Conservation (phyloP, 1,284 basidiomycete genomes). For the Pseudozyma thailandica region DNA sequence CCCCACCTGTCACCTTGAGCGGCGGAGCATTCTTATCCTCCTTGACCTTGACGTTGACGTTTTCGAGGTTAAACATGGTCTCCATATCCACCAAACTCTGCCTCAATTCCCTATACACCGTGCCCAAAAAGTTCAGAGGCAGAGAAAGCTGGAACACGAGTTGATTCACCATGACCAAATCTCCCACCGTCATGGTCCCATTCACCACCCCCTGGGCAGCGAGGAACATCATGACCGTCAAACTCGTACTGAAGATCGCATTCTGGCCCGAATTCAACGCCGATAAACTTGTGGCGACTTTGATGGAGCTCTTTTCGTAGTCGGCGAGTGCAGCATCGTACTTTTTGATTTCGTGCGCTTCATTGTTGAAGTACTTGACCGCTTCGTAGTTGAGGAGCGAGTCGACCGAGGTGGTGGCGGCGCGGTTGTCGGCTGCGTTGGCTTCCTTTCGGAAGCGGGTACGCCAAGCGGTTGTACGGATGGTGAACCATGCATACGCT, state of each 20-base stretch:
- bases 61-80: slow-evolving; percentile 88
- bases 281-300: slow-evolving; percentile 93
- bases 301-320: slow-evolving; percentile 91
- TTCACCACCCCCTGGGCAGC: slow-evolving; percentile 93
- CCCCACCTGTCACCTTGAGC: slow-evolving; percentile 78
- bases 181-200: slow-evolving; percentile 96
- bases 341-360: slow-evolving; percentile 86
- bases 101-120: slow-evolving; percentile 93
- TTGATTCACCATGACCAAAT: slow-evolving; percentile 98
- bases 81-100: slow-evolving; percentile 98
- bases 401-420: slow-evolving; percentile 91
- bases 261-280: slow-evolving; percentile 96
- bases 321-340: slow-evolving; percentile 88
- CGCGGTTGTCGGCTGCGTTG: slow-evolving; percentile 95
- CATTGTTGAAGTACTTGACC: slow-evolving; percentile 99
- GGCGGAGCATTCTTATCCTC: slow-evolving; percentile 78
- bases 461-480: slow-evolving; percentile 95
- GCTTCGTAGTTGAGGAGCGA: slow-evolving; percentile 98
- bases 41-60: slow-evolving; percentile 81
- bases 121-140: slow-evolving; percentile 95
- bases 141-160: slow-evolving; percentile 97
- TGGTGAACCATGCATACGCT: slow-evolving; percentile 96
- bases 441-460: slow-evolving; percentile 93
- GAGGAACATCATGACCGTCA: slow-evolving; percentile 95
- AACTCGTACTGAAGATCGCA: slow-evolving; percentile 89